A percentile compares a stretch with the other conserved stretches of the same genome.
These are phyloP conservation scores for Colletotrichum caudatum DNA, from an alignment of 2,329 filamentous ascomycete genomes.

Conservation along the genomic window DNA sequence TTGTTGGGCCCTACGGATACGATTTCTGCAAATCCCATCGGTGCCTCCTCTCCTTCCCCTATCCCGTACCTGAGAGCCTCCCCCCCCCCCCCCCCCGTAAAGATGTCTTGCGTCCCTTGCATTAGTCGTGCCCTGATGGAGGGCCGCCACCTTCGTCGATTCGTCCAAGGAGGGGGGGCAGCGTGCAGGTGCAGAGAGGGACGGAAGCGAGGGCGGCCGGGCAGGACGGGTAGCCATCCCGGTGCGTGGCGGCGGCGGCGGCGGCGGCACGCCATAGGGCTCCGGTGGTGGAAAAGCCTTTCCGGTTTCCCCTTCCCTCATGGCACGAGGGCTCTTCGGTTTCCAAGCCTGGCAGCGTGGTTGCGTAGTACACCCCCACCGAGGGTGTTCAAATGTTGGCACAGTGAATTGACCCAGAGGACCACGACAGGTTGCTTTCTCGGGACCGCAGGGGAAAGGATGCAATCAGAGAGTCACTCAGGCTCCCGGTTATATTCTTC, in stretches of 20 bases:
- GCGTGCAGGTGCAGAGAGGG: conserved; percentile 21
- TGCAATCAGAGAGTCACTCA: too few relatives aligned
- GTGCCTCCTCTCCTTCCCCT: neutral
- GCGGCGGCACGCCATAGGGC: conserved; percentile 19
- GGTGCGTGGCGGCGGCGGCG: conserved; percentile 14
- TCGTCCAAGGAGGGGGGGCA: conserved; percentile 6
- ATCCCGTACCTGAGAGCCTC: neutral
- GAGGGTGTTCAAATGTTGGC: neutral
- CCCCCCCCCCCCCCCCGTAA: neutral
- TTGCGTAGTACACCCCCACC: conserved; percentile 1
- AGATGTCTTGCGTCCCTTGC: conserved; percentile 37
- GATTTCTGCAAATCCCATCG: conserved; percentile 8
- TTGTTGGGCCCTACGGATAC: conserved; percentile 28
- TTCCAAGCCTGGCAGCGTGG: conserved; percentile 9
- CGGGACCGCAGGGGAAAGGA: too few relatives aligned
- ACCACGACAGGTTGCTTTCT: too few relatives aligned
- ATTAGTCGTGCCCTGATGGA: conserved; percentile 37
- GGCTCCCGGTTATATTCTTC: too few relatives aligned
- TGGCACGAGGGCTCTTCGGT: neutral
- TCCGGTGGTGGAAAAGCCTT: conserved; percentile 8
- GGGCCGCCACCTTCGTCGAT: conserved; percentile 23
- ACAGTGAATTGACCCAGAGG: too few relatives aligned
- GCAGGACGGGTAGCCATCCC: conserved; percentile 25
- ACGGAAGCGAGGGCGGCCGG: conserved; percentile 29
- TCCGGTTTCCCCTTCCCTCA: neutral